phyloP scores from a whole-genome alignment of 352 stramenopile genomes.

The Globisporangium echinulatum region DNA sequence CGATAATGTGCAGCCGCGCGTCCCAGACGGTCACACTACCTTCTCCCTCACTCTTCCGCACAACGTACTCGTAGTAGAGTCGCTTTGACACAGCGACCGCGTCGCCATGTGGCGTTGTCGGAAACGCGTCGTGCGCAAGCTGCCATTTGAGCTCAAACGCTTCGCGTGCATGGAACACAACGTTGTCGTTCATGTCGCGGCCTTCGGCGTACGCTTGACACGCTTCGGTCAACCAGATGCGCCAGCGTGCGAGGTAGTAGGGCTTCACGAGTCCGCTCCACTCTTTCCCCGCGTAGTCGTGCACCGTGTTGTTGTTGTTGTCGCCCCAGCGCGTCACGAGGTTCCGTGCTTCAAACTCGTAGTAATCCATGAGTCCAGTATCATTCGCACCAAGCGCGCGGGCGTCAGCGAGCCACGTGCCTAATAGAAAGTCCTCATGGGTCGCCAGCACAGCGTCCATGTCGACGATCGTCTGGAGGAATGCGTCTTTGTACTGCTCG shows the following conservation, averaged over 20 bases:
- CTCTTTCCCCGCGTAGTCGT: slow-evolving; percentile 76
- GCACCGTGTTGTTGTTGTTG: slow-evolving; percentile 62
- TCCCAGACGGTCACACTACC: not conserved
- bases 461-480: slow-evolving; percentile 43
- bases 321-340: slow-evolving; percentile 78
- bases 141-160: slow-evolving; percentile 77
- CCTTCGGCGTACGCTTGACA: slow-evolving; percentile 58
- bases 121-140: slow-evolving; percentile 42
- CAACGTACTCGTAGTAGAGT: slow-evolving; percentile 45
- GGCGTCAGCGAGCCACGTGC: slow-evolving; percentile 63
- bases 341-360: slow-evolving; percentile 80
- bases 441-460: slow-evolving; percentile 63
- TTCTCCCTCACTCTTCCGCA: not conserved
- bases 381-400: slow-evolving; percentile 30
- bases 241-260: slow-evolving; percentile 70
- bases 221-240: slow-evolving; percentile 64
- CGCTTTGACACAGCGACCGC: slow-evolving; percentile 45
- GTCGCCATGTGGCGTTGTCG: slow-evolving; percentile 37
- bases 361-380: slow-evolving; percentile 38
- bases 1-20: not conserved
- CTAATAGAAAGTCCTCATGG: slow-evolving; percentile 62
- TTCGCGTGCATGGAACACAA: slow-evolving; percentile 37
- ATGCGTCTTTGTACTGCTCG: slow-evolving; percentile 29
- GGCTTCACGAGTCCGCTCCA: slow-evolving; percentile 59
- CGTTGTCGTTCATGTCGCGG: slow-evolving; percentile 44